phyloP scores from a whole-genome alignment of 73 alveolate genomes.

The Paramecium octaurelia region DNA sequence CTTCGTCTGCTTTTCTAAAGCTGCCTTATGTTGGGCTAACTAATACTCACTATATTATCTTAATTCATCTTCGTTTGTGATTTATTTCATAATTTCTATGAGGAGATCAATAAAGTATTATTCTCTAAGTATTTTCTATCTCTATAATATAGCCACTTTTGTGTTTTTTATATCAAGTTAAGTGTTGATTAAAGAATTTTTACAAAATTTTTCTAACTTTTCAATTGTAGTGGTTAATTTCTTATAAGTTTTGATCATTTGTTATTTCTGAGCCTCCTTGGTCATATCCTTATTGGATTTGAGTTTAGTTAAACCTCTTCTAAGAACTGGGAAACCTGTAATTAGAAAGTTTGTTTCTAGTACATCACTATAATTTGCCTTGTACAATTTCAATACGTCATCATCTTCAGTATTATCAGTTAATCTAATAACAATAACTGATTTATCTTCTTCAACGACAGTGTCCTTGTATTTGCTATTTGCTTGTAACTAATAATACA shows the following conservation, averaged over 20 bases:
- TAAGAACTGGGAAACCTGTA: slow-evolving; percentile 55
- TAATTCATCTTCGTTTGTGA: slow-evolving; percentile 48
- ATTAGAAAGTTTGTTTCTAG: slow-evolving; percentile 54
- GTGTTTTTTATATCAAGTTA: slow-evolving; percentile 45
- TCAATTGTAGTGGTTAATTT: neutral
- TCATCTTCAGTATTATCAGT: slow-evolving; percentile 58
- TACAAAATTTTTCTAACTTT: slow-evolving; percentile 43
- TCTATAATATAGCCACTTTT: neutral
- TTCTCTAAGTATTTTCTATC: slow-evolving; percentile 50
- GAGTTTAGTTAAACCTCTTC: neutral
- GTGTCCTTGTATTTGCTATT: neutral
- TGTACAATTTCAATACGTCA: slow-evolving; percentile 51
- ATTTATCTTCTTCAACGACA: slow-evolving; percentile 54
- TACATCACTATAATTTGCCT: slow-evolving; percentile 55
- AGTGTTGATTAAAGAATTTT: slow-evolving; percentile 32
- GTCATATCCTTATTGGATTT: neutral
- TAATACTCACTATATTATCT: slow-evolving; percentile 31
- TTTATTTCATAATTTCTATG: slow-evolving; percentile 38
- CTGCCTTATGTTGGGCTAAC: neutral
- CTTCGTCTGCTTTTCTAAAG: slow-evolving; percentile 8
- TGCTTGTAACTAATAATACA: neutral
- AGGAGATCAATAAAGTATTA: slow-evolving; percentile 56
- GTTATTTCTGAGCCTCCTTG: neutral
- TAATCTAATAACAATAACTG: slow-evolving; percentile 41
- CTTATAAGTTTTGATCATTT: neutral